Base-by-base conservation (phyloP, 225 moss, liverwort and hornwort species). In the Polytrichum commune region DNA sequence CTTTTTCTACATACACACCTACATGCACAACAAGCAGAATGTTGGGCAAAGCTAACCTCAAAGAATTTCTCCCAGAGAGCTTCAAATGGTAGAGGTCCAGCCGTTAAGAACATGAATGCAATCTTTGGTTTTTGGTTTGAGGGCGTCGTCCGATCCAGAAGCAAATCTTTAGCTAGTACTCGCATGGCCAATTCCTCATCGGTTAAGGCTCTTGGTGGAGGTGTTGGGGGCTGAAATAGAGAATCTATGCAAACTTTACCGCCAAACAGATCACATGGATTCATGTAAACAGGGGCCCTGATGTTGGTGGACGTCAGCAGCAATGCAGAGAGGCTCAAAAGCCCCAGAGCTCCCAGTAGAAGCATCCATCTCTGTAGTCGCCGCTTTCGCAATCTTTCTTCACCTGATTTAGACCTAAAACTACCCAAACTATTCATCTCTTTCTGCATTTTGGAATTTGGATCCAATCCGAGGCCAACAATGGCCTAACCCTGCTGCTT, bases 101-200 rank as follows among this genome's bases (percentile, higher is more conserved):
- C 68, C 16, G 86, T 86, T 77, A 86, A 77, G 69, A 86, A 86
- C 77, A 86, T 70, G 66, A 86, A 86, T 30, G 86, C 86, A 62
- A 86, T 75, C 80, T 83, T 86, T 1, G 80, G 77, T 70, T 83
- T 86, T 24, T 63, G 60, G 54, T 64, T 22, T 54, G 25, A 29
- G 33, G 56, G 69, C 24, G 67, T 63, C 9, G 0, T 24, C 20
- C 67, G 72, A 27, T n/a, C 60, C 56, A 63, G 55, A 25, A 85
- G 82, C 68, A 86, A 26, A 13, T 83, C 73, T 63, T 75, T 69
- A 22, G 80, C 72, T 18, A 86, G 67, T 0, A 83, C 86, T 69
- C 60, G 72, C 56, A 82, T 67, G 4, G 80, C 77, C 18, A 86
- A 69, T 28, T 86, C 86, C 19, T 67, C 80, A 63, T 86, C 86